A percentile compares a stretch with the other conserved stretches of the same genome.
phyloP scores from a whole-genome alignment of 805 yeast species.

The Suhomyces sp. region DNA sequence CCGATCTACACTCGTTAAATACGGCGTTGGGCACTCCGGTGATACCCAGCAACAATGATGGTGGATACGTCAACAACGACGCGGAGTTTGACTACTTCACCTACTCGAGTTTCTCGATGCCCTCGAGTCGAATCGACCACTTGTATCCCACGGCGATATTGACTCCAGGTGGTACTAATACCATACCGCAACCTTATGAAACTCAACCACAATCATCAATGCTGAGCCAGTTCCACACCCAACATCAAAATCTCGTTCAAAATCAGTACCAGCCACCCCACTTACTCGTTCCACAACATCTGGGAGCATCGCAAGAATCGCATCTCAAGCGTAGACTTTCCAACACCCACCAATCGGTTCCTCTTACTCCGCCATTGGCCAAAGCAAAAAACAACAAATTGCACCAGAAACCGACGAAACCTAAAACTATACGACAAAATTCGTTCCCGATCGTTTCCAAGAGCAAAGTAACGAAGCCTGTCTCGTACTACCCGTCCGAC shows the following conservation, averaged over 20 bases:
- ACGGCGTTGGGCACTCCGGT: too few species aligned
- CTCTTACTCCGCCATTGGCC: slow-evolving; percentile 4
- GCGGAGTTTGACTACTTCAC: slow-evolving; percentile 11
- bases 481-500: neutral
- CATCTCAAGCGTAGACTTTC: slow-evolving; percentile 4
- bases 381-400: slow-evolving; percentile 8
- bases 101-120: slow-evolving; percentile 9
- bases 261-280: neutral
- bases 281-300: slow-evolving; percentile 1
- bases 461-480: slow-evolving; percentile 4
- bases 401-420: slow-evolving; percentile 6
- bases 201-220: slow-evolving; percentile 2
- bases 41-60: too few species aligned
- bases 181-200: slow-evolving; percentile 2
- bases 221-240: slow-evolving; percentile 2
- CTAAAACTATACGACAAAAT: slow-evolving; percentile 16
- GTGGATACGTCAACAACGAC: too few species aligned
- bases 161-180: slow-evolving; percentile 1
- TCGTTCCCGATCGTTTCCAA: slow-evolving; percentile 12
- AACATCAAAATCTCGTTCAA: neutral
- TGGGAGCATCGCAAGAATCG: slow-evolving; percentile 3
- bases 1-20: too few species aligned
- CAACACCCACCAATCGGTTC: neutral
- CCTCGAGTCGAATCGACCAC: slow-evolving; percentile 11
- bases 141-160: slow-evolving; percentile 5